These are phyloP conservation scores for Yamadazyma taylorii DNA, from an alignment of 1,139 yeast species.

Conservation along the genomic window DNA sequence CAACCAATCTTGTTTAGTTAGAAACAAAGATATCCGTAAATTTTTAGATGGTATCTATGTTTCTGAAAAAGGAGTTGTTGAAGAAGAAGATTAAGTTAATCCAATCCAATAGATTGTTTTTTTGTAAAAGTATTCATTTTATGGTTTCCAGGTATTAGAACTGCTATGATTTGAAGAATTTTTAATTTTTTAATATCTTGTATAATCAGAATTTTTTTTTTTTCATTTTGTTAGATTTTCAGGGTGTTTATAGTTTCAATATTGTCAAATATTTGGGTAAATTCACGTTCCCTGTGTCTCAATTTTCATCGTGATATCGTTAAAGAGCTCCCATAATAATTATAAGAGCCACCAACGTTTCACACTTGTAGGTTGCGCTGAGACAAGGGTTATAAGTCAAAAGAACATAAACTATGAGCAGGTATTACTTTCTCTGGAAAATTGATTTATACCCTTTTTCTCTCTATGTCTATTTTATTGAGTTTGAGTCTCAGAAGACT, in stretches of 20 bases:
- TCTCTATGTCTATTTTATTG: not conserved
- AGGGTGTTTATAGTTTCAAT: slow-evolving; percentile 34
- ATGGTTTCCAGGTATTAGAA: too few relatives aligned
- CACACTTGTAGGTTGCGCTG: slow-evolving; percentile 15
- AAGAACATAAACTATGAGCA: not conserved
- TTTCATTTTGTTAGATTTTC: not conserved
- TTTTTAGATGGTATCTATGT: slow-evolving; percentile 99
- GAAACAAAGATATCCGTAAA: slow-evolving; percentile 99
- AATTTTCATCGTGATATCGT: slow-evolving; percentile 40
- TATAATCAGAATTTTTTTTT: too few relatives aligned
- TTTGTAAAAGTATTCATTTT: slow-evolving; percentile 3
- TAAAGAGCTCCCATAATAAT: slow-evolving; percentile 53
- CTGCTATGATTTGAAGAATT: not conserved
- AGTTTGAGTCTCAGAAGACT: not conserved
- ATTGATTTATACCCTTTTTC: slow-evolving; percentile 7
- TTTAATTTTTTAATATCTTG: slow-evolving; percentile 7
- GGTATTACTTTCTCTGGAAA: not conserved
- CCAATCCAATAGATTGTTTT: slow-evolving; percentile 1
- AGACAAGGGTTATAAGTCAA: slow-evolving; percentile 10
- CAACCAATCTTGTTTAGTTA: slow-evolving; percentile 97
- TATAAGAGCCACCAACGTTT: slow-evolving; percentile 53
- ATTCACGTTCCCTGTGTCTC: slow-evolving; percentile 33
- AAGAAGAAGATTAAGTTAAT: slow-evolving; percentile 53
- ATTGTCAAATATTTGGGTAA: slow-evolving; percentile 29
- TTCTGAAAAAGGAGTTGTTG: slow-evolving; percentile 91